Evolutionary conservation across 805 yeast species (phyloP).

Genomic region (Soucietia sequanensis): DNA sequence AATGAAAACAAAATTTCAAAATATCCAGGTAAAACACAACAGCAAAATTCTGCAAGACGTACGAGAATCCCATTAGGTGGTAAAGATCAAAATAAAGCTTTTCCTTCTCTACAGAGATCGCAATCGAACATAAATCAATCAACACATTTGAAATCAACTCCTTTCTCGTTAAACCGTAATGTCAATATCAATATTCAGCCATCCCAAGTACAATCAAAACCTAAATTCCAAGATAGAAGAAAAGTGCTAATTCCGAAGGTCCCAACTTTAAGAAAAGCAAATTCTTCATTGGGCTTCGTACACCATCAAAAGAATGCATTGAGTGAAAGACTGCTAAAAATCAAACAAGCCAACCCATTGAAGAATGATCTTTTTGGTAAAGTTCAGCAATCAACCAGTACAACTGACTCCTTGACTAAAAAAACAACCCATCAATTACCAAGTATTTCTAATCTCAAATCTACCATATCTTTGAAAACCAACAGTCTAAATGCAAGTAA

Average conservation of each 20-base stretch:
- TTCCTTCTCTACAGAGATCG: constrained; percentile 30
- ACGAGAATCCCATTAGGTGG: constrained; percentile 40
- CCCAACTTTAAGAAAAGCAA: constrained; percentile 32
- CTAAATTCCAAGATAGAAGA: constrained; percentile 2
- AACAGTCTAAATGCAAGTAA: constrained; percentile 20
- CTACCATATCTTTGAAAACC: constrained; percentile 17
- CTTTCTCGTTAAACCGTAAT: too few species aligned
- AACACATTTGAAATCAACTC: too few species aligned
- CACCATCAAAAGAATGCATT: constrained; percentile 8
- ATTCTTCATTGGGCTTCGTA: constrained; percentile 36
- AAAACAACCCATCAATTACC: constrained; percentile 4
- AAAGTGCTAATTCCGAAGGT: constrained; percentile 7
- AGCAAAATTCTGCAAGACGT: constrained; percentile 3
- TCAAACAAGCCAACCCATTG: background rate
- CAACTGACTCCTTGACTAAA: constrained; percentile 8
- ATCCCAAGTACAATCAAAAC: constrained; percentile 1
- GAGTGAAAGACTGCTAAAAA: background rate
- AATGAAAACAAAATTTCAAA: constrained; percentile 1
- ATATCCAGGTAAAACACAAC: constrained; percentile 2
- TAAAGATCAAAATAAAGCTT: constrained; percentile 30
- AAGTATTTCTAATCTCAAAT: constrained; percentile 4
- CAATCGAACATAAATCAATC: constrained; percentile 16
- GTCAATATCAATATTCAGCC: background rate
- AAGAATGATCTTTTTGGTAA: constrained; percentile 1
- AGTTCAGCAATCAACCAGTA: constrained; percentile 5